Evolutionary conservation across 2,329 filamentous ascomycete genomes (phyloP), one percentile per base, ranked within the genome.

Genomic region (Cladosporium phlei): DNA sequence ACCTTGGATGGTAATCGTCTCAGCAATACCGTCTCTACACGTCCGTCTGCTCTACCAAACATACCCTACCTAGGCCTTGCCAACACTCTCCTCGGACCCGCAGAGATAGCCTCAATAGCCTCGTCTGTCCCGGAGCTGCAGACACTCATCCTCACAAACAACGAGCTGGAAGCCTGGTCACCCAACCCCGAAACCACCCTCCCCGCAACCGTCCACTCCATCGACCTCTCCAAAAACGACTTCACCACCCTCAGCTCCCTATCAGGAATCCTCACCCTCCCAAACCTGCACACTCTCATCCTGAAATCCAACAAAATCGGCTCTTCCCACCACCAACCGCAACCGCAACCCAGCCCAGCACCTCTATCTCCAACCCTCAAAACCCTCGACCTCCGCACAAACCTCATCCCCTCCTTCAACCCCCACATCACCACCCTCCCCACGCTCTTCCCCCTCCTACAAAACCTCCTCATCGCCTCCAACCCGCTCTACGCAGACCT

Each of bases 401-500:
- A 75, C 52, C 57, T 59, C 1, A 70, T 76, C 21, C n/a, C n/a
- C n/a, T 48, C 58, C 12, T 74, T 75, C 14, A 96, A 89, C 87
- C 60, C 66, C 22, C 87, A 94, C 62, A 73, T 95, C 54, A 82
- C 95, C 58, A 63, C 72, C 4, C 75, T 98, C 1, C 69, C 78
- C 2, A 59, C 64, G 10, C 70, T 80, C 48, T 88, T 95, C 55
- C 91, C 93, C 0, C 80, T 82, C 3, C 73, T 97, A 5, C 75
- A 71, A 10, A 82, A 81, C 25, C 77, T 98, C 29, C 85, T 90
- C 12, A 80, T 95, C 51, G 82, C 87, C 4, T 83, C 89, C 61
- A 97, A 97, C 56, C 90, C 91, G 4, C 75, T 97, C 17, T 94
- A 88, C 66, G 73, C 83, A 45, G 69, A 74, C 53, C 72, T 72